A percentile compares a stretch with the other conserved stretches of the same genome.
Evolutionary conservation across 345 rosid genomes (phyloP).

Genomic region (Abelmoschus esculentus): DNA sequence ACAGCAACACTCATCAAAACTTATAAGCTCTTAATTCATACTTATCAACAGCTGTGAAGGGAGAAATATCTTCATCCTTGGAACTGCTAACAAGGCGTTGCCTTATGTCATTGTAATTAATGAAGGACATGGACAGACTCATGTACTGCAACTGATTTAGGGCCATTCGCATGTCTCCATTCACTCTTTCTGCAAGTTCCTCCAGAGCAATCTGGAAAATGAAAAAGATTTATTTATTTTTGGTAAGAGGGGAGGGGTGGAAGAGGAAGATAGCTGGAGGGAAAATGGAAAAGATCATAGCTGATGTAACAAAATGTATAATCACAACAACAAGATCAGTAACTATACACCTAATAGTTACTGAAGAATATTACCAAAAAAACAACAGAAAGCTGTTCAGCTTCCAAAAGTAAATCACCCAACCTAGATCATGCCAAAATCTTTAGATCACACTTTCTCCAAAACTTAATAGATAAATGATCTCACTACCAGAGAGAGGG

Average conservation of each 20-base stretch:
- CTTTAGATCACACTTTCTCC: background rate
- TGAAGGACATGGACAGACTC: constrained; percentile 80
- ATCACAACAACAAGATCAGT: background rate
- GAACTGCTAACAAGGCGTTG: constrained; percentile 75
- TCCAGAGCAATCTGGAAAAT: constrained; percentile 70
- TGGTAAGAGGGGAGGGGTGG: no score
- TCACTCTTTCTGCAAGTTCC: constrained; percentile 90
- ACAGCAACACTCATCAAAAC: background rate
- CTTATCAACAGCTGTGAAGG: constrained; percentile 97
- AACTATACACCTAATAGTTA: background rate
- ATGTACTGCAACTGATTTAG: constrained; percentile 87
- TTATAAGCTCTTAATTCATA: constrained; percentile 17
- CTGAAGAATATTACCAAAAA: background rate
- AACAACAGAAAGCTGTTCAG: background rate
- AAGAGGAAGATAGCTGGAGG: background rate
- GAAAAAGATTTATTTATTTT: background rate
- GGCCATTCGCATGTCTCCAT: constrained; percentile 98
- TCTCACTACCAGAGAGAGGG: background rate
- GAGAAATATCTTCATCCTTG: constrained; percentile 98
- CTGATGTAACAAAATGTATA: background rate
- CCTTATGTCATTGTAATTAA: constrained; percentile 84
- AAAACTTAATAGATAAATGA: background rate
- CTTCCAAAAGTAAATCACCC: background rate
- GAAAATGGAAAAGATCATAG: background rate
- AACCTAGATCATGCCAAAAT: background rate